Conservation (phyloP, 2,329 filamentous ascomycete genomes). For the Fusarium staphyleae region DNA sequence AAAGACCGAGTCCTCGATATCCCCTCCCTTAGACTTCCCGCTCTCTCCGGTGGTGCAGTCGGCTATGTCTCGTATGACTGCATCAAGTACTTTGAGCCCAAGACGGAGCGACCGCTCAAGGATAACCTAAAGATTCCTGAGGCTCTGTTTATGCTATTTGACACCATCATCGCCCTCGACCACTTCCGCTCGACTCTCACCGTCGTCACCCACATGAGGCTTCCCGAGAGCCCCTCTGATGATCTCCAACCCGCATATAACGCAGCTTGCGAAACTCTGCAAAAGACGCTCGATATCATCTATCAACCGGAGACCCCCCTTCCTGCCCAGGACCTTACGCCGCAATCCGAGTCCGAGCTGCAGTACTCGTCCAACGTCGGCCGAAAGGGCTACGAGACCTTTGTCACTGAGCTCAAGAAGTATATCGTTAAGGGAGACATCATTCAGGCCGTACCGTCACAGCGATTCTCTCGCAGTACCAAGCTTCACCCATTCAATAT, state of each 20-base stretch:
- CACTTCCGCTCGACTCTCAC: constrained; percentile 93
- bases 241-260: constrained; percentile 55
- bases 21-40: constrained; percentile 82
- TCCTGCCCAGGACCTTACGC: constrained; percentile 68
- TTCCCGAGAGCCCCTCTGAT: constrained; percentile 63
- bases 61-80: constrained; percentile 98
- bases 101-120: constrained; percentile 87
- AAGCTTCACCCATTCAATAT: constrained; percentile 96
- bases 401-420: constrained; percentile 84
- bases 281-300: constrained; percentile 74
- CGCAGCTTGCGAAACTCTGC: constrained; percentile 63
- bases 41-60: constrained; percentile 89
- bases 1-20: constrained; percentile 82
- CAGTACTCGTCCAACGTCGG: constrained; percentile 94
- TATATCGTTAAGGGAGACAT: constrained; percentile 94
- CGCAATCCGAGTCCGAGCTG: constrained; percentile 71
- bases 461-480: constrained; percentile 89
- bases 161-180: constrained; percentile 93
- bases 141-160: constrained; percentile 95
- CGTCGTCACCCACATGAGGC: constrained; percentile 87
- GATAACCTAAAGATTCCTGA: constrained; percentile 91
- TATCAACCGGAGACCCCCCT: constrained; percentile 77
- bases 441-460: constrained; percentile 95
- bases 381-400: constrained; percentile 84
- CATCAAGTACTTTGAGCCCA: constrained; percentile 96